Base-by-base conservation (phyloP, 352 stramenopile species). In the Phytophthora colocasiae region DNA sequence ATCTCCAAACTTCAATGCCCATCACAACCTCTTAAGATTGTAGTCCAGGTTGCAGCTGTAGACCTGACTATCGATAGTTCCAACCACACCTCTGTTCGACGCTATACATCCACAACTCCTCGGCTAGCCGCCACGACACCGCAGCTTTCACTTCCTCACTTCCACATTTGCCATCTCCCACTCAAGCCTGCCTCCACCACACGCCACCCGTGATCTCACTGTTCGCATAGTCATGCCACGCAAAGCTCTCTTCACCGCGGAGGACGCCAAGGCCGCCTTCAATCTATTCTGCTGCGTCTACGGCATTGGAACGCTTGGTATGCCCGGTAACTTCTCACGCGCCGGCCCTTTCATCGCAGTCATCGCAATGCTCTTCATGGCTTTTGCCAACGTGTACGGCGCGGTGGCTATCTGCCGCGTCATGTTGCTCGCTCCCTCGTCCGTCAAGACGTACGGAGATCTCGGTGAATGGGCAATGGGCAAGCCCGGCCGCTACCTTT, bases 221-320 rank as follows among this genome's bases (percentile, higher is more conserved):
- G 49, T 48, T 26, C 36, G 48, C 49, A 55, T 32, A 10, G 49
- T 34, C 49, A 70, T 69, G 54, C 54, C 48, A 12, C 59, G 62
- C 53, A 66, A 58, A 15, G 38, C 63, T 15, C 45, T 75, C 58
- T 78, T 87, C 56, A 87, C 78, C 17, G 3, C 69, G 11, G 81
- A 90, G 61, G 81, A 90, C 47, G 58, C 66, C 57, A 87, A 87
- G 52, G 60, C 58, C 9, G 62, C 60, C 9, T 81, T 81, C 66
- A 74, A 60, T 29, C 61, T 81, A 36, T 81, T 85, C 46, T 87
- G 78, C 63, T 81, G 68, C 22, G 71, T 85, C 38, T 87, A 73
- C 50, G 78, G 78, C 54, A 80, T 88, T 66, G 79, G 79, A 27
- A 85, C 79, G 31, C 76, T 88, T 57, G 72, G 79, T 67, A 84